Percentiles rank a stretch among this genome's conserved stretches.
phyloP scores from a whole-genome alignment of 345 rosid genomes.

The Zanthoxylum bungeanum region DNA sequence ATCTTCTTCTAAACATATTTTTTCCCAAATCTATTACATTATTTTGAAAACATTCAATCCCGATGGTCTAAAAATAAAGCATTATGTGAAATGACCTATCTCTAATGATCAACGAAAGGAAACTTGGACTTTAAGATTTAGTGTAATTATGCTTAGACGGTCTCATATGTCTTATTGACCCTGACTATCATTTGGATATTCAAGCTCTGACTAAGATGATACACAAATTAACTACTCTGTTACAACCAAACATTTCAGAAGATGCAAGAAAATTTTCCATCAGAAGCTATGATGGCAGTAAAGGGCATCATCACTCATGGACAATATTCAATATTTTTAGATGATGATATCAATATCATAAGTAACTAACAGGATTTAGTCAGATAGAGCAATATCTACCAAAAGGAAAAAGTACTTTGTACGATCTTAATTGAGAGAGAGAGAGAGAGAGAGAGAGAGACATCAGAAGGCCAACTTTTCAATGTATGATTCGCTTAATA shows the following conservation, averaged over 20 bases:
- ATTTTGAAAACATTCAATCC: neutral
- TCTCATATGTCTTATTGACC: neutral
- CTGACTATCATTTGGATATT: neutral
- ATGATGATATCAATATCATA: neutral
- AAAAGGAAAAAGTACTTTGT: neutral
- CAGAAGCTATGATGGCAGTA: neutral
- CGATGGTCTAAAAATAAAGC: neutral
- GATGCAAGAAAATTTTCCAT: neutral
- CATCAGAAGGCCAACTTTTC: neutral
- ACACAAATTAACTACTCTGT: neutral
- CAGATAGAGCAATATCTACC: neutral
- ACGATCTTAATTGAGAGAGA: neutral
- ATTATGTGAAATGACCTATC: neutral
- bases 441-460: neutral
- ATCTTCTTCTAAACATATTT: neutral
- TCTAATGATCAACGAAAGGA: neutral
- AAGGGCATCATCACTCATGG: neutral
- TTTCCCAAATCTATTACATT: neutral
- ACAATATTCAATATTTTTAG: neutral
- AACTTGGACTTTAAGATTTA: neutral
- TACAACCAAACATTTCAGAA: neutral
- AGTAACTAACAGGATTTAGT: neutral
- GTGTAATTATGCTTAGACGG: neutral
- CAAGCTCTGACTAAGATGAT: neutral
- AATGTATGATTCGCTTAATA: neutral